Evolutionary conservation across 495 filamentous ascomycete species (phyloP).

Genomic region (Mytilinidion resinicola): DNA sequence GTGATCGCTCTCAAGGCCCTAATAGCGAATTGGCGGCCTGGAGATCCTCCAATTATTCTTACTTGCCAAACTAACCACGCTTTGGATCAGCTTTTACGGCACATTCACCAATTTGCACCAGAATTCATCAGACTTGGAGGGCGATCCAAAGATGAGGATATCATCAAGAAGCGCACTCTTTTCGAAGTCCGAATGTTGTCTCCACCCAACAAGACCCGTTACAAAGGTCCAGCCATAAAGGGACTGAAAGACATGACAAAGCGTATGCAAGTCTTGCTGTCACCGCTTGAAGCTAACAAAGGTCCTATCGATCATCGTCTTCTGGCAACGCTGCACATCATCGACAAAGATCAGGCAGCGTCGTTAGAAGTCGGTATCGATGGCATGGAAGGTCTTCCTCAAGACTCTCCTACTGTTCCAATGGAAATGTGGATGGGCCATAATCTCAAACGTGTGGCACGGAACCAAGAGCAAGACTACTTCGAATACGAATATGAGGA

Average conservation of each 20-base stretch:
- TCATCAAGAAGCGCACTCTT: constrained; percentile 60
- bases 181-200: constrained; percentile 48
- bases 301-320: constrained; percentile 42
- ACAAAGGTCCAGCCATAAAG: constrained; percentile 31
- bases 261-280: constrained; percentile 44
- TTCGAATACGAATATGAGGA: constrained; percentile 55
- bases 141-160: constrained; percentile 57
- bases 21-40: constrained; percentile 51
- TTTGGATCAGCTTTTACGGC: constrained; percentile 72
- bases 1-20: constrained; percentile 63
- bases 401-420: constrained; percentile 39
- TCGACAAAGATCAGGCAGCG: constrained; percentile 54
- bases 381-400: constrained; percentile 29
- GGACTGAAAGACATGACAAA: constrained; percentile 43
- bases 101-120: constrained; percentile 57
- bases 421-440: constrained; percentile 61
- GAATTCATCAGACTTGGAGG: constrained; percentile 75
- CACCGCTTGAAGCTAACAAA: constrained; percentile 29
- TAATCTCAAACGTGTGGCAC: constrained; percentile 37
- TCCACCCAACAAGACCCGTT: constrained; percentile 27
- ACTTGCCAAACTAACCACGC: constrained; percentile 92
- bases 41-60: constrained; percentile 67
- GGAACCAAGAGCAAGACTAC: constrained; percentile 38
- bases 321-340: constrained; percentile 48
- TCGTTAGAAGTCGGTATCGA: constrained; percentile 54